Conservation (phyloP, 345 rosid species). For the Camelina sativa region DNA sequence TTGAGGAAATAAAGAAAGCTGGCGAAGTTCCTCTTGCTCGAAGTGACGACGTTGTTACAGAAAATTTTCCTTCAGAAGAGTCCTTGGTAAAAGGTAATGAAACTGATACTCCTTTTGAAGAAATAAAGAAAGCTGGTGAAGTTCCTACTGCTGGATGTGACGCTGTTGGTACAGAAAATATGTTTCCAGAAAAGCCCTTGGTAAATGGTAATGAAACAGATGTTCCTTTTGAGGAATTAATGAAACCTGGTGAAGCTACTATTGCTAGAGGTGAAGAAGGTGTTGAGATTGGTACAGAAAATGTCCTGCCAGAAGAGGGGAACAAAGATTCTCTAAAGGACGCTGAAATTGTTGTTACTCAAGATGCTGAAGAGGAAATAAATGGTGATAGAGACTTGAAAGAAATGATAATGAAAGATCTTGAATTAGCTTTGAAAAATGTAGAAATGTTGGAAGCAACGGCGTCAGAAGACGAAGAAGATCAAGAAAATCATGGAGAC, state of each 20-base stretch:
- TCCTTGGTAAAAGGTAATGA: slow-evolving; percentile 20
- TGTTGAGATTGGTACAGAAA: slow-evolving; percentile 44
- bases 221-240: slow-evolving; percentile 36
- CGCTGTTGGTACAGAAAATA: slow-evolving; percentile 37
- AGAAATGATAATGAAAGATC: slow-evolving; percentile 73
- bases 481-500: slow-evolving; percentile 48
- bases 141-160: slow-evolving; percentile 40
- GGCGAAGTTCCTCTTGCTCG: slow-evolving; percentile 38
- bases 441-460: slow-evolving; percentile 65
- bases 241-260: slow-evolving; percentile 35
- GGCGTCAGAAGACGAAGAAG: slow-evolving; percentile 60
- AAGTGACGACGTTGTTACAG: slow-evolving; percentile 45
- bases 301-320: slow-evolving; percentile 46
- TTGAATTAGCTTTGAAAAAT: slow-evolving; percentile 70
- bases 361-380: slow-evolving; percentile 39
- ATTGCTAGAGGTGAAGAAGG: slow-evolving; percentile 42
- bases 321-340: slow-evolving; percentile 41
- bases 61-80: slow-evolving; percentile 46
- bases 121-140: slow-evolving; percentile 36
- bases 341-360: slow-evolving; percentile 32
- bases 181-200: slow-evolving; percentile 46
- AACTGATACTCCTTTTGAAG: slow-evolving; percentile 29
- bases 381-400: slow-evolving; percentile 55
- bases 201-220: slow-evolving; percentile 17
- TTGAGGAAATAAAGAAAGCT: slow-evolving; percentile 41